Base-by-base conservation (phyloP, 2,329 filamentous ascomycete genomes). In the Tolypocladium pustulatum region DNA sequence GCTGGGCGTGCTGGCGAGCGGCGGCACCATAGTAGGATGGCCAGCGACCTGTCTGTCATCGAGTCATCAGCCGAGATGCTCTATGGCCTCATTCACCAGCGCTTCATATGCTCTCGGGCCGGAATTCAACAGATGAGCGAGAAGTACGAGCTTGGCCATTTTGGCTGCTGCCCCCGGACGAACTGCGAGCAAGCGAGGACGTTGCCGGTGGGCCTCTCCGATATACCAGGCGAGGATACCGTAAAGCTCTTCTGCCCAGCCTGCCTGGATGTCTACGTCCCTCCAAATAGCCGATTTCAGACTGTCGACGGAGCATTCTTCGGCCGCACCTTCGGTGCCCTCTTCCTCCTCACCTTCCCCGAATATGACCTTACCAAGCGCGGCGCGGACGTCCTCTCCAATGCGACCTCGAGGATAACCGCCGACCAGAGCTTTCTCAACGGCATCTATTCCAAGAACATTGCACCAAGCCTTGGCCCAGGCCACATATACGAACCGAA, bases 51-150 rank as follows among this genome's bases (percentile, higher is more conserved):
- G 53, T 96, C 91, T 61, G 89, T 97, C 64, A 96, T 99, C 69
- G 94, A 99, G 76, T 95, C 89, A 64, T 96, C 91, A 0, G 93
- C 94, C n/a, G 94, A 99, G 78, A 87, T 97, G 78, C 86, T 99
- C 30, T 99, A 99, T 76, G 94, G 94, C 46, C 83, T 99, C 60
- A 99, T 99, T 73, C 94, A 99, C 76, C 94, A 97, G 74, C 89
- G 94, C 59, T 99, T 97, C 75, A 97, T 99, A 76, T 97, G 92
- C 69, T 97, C 92, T 30, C 84, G 94, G 60, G 91, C 90, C 2
- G 94, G 94, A 57, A 97, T 99, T 68, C 93, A 97, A 75, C 92
- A 97, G 72, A 99, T 99, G 94, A 91, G 92, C 62, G 94, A 99
- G 75, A 99, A 99, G 74, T 99, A 97, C 78, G 93, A 97, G 74